These are phyloP conservation scores for Phytophthora nicotianae DNA, from an alignment of 352 stramenopile species.

Conservation along the genomic window DNA sequence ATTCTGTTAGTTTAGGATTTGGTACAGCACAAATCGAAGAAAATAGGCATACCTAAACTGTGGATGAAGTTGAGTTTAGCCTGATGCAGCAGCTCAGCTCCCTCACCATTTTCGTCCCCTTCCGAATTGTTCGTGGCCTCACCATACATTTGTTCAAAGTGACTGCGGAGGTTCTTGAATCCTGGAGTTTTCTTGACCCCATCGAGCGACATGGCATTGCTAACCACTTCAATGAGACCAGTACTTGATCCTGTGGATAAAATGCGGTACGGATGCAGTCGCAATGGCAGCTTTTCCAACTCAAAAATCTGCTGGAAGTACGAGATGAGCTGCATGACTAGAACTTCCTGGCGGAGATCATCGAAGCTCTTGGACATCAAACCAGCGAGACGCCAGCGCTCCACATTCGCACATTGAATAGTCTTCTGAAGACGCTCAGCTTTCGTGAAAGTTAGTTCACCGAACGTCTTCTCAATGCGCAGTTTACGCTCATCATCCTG, in stretches of 20 bases:
- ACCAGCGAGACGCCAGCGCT: slow-evolving; percentile 56
- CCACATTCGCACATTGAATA: slow-evolving; percentile 12
- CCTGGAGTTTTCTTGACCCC: slow-evolving; percentile 92
- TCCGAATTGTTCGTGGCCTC: slow-evolving; percentile 47
- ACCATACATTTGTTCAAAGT: slow-evolving; percentile 95
- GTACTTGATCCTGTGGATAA: slow-evolving; percentile 94
- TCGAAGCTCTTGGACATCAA: slow-evolving; percentile 98
- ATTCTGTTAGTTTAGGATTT: slow-evolving; percentile 13
- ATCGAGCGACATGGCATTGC: slow-evolving; percentile 97
- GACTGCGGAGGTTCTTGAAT: slow-evolving; percentile 87
- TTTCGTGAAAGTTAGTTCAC: slow-evolving; percentile 63
- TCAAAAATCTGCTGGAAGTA: slow-evolving; percentile 95
- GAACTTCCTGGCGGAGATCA: slow-evolving; percentile 97
- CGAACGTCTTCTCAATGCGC: slow-evolving; percentile 69
- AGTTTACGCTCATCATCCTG: slow-evolving; percentile 49
- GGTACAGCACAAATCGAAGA: neutral
- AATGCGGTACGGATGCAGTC: slow-evolving; percentile 95
- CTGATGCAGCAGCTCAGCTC: slow-evolving; percentile 50
- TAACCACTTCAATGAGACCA: slow-evolving; percentile 96
- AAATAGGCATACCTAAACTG: slow-evolving; percentile 73
- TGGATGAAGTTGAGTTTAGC: slow-evolving; percentile 84
- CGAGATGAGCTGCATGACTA: slow-evolving; percentile 97
- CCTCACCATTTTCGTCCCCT: slow-evolving; percentile 41
- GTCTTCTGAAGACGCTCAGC: slow-evolving; percentile 45
- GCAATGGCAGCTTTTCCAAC: slow-evolving; percentile 90